Evolutionary conservation across 208 protist species (phyloP), one percentile per base, ranked within the genome.

Genomic region (Angomonas deanei): DNA sequence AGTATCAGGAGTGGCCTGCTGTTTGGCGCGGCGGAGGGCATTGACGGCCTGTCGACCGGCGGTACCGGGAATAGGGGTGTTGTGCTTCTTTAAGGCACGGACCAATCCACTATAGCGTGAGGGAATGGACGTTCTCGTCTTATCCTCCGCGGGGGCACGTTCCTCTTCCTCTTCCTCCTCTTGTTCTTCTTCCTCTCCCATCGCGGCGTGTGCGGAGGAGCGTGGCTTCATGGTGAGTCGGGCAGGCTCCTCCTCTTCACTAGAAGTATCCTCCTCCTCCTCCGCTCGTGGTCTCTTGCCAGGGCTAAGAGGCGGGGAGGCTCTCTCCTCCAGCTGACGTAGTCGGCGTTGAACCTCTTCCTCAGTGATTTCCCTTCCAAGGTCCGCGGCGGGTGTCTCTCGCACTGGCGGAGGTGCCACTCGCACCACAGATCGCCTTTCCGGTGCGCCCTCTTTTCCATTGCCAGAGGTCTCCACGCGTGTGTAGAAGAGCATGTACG

Each of bases 401-500:
- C 3, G 23, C 23, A n/a, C 19, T 52, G n/a, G 46, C 10, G n/a
- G 5, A 4, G n/a, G 47, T 24, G n/a, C 5, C 11, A 15, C 21
- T 2, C 31, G 31, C 24, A 2, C 10, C 46, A 2, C 11, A 4
- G 17, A 17, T 2, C 30, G 21, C 4, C 64, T 19, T 19, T 3
- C 31, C 1, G 0, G 3, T 50, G 31, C 55, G 34, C 23, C n/a
- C 30, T 23, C 2, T 49, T 6, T 49, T 53, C 13, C 31, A 17
- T 33, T 39, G 52, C 42, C 30, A 27, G 3, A 56, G 3, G 27
- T 10, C 1, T 66, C 67, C 8, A 89, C 38, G 10, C 72, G 63
- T 1, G 81, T 87, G 70, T 97, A 97, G 66, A 92, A 96, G 38
- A 97, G 77, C 76, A 97, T 90, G 77, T 96, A 97, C 6, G 86